Evolutionary conservation across 495 filamentous ascomycete species (phyloP), one percentile per base, ranked within the genome.

Genomic region (Neurospora intermedia): DNA sequence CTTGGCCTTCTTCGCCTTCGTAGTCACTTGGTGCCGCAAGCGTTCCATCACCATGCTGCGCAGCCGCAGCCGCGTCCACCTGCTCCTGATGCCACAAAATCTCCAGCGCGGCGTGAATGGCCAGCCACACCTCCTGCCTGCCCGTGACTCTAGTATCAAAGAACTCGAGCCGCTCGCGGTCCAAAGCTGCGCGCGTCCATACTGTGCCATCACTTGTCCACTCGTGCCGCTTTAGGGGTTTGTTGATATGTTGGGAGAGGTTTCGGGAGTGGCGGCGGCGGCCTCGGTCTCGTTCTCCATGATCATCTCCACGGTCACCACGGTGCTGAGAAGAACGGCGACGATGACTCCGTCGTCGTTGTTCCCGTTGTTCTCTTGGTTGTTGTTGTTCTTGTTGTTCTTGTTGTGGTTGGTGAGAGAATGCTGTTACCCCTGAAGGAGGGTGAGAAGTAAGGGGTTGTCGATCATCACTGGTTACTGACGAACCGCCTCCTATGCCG

Each of bases 121-220:
- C 91, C 46, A 86, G 87, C 94, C 94, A 98, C 48, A 94, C 84
- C 76, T 97, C 93, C 16, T 85, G 74, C 7, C 88, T 86, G 11
- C 94, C 93, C 6, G 91, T 91, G 4, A 96, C 92, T 42, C 92
- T 83, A 4, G 94, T 98, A 71, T 94, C 91, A 75, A 93, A 96
- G 82, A 94, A 96, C 73, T 92, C 92, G 35, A 80, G 79, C 43
- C 87, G 81, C 74, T 89, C 85, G 27, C 80, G 80, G 35, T 83
- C 80, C 15, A 89, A 69, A 6, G 83, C 76, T 16, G 76, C 69
- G 0, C 80, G 81, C 0, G 86, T 86, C 86, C 86, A 89, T 1
- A 73, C 69, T 9, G 82, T 78, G 74, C 82, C 80, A 15, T 79
- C 78, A 71, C 85, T 82, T 13, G 77, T 79, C 87, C 87, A 89